A percentile compares a stretch with the other conserved stretches of the same genome.
These are phyloP conservation scores for Alternaria atra DNA, from an alignment of 2,329 filamentous ascomycete genomes.

Conservation along the genomic window DNA sequence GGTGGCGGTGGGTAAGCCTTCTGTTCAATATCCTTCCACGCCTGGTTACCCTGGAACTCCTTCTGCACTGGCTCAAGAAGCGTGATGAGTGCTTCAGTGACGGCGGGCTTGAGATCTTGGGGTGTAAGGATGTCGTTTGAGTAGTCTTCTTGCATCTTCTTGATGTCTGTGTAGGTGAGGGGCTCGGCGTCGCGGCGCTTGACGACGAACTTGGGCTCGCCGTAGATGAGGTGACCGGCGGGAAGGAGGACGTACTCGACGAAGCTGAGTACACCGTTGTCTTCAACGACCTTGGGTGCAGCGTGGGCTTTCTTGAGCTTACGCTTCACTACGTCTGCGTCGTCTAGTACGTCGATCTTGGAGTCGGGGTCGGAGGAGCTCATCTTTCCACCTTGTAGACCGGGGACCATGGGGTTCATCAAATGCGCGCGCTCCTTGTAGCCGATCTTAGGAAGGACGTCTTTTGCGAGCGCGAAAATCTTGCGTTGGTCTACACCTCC, in stretches of 20 bases:
- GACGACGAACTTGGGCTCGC: slow-evolving; percentile 71
- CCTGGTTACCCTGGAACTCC: slow-evolving; percentile 73
- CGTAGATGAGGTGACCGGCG: slow-evolving; percentile 68
- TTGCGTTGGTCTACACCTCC: slow-evolving; percentile 83
- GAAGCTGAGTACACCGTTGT: slow-evolving; percentile 87
- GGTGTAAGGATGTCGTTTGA: slow-evolving; percentile 81
- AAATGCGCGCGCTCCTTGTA: slow-evolving; percentile 78
- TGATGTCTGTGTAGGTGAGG: slow-evolving; percentile 79
- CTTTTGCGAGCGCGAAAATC: slow-evolving; percentile 85
- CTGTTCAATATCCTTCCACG: slow-evolving; percentile 81
- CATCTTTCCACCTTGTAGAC: slow-evolving; percentile 86
- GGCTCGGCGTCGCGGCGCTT: slow-evolving; percentile 74
- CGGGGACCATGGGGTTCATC: slow-evolving; percentile 90
- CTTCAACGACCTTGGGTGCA: slow-evolving; percentile 77
- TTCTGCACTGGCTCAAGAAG: slow-evolving; percentile 81
- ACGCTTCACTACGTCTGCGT: slow-evolving; percentile 75
- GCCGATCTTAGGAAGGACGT: slow-evolving; percentile 84
- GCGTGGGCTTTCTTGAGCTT: slow-evolving; percentile 78
- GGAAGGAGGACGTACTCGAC: slow-evolving; percentile 88
- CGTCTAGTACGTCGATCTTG: slow-evolving; percentile 93
- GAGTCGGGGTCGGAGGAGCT: slow-evolving; percentile 72
- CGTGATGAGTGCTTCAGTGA: slow-evolving; percentile 74
- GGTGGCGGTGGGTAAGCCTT: slow-evolving; percentile 83
- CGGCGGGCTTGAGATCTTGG: slow-evolving; percentile 86
- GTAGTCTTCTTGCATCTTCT: slow-evolving; percentile 82